A percentile compares a stretch with the other conserved stretches of the same genome.
These are phyloP conservation scores for Coffea humblotiana DNA, from an alignment of 305 asterid species.

Conservation along the genomic window DNA sequence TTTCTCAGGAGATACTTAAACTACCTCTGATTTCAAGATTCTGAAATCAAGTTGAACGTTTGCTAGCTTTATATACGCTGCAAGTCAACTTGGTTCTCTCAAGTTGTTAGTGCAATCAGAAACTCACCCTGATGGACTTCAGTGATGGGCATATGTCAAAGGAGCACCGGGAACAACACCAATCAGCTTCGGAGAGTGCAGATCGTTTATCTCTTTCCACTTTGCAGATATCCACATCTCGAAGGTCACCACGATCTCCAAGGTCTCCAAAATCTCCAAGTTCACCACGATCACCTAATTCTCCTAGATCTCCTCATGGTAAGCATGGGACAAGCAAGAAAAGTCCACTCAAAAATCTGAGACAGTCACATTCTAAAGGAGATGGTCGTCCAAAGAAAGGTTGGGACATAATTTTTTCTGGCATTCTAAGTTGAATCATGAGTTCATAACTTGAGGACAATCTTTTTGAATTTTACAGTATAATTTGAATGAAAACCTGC, in stretches of 20 bases:
- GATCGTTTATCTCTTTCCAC: constrained; percentile 55
- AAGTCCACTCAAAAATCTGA: constrained; percentile 62
- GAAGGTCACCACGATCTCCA: constrained; percentile 51
- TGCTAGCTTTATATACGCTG: not conserved
- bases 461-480: not conserved
- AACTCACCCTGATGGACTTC: constrained; percentile 31
- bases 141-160: constrained; percentile 20
- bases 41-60: not conserved
- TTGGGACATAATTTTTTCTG: constrained; percentile 6
- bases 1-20: not conserved
- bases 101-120: constrained; percentile 8
- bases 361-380: constrained; percentile 44
- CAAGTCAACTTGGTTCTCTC: constrained; percentile 2
- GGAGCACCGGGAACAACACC: constrained; percentile 27
- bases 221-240: constrained; percentile 41
- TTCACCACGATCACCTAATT: constrained; percentile 34
- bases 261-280: constrained; percentile 31
- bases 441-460: rapidly evolving
- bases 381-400: constrained; percentile 84
- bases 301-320: constrained; percentile 27
- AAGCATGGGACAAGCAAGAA: constrained; percentile 36
- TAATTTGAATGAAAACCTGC: not conserved
- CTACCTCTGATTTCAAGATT: not conserved
- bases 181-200: constrained; percentile 40
- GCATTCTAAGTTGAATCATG: not conserved